Base-by-base conservation (phyloP, 345 rosid species). In the Camelina laxa region DNA sequence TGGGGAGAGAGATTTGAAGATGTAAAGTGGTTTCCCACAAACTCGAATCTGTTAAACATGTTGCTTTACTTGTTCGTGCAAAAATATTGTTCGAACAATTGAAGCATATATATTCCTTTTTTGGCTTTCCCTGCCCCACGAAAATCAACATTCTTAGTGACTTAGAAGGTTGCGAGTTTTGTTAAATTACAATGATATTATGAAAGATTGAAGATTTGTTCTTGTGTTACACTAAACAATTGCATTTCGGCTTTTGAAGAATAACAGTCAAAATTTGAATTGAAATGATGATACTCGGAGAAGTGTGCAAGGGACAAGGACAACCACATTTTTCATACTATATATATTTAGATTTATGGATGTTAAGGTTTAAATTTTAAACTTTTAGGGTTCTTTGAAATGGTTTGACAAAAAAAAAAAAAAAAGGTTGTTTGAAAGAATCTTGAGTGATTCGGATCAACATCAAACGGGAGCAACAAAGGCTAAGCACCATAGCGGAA, bases 21-120 rank as follows among this genome's bases (percentile, higher is more conserved):
- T 71, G 72, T 77, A 64, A 70, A 62, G 45, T 70, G 80, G 27
- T 63, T 47, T 24, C 58, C n/a, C 65, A 57, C 72, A 48, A 47
- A 74, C 66, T 57, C 44, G 66, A 56, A 45, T 58, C 22, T 74
- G 60, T 57, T 47, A 47, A 47, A n/a, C 20, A 16, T 47, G 19
- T 16, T 47, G 51, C 20, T n/a, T 64, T 31, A 39, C 19, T 41
- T 69, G 73, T 55, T 68, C 62, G 51, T 53, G 16, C 17, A 60
- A 71, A 48, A 36, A 54, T 54, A 2, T 62, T 70, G 66, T 64
- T 76, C 72, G 72, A 70, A 64, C 75, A 47, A 64, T 55, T 36
- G 54, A 69, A 44, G 55, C 30, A 17, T 56, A 53, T 69, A n/a
- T 50, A 50, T 49, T 38, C 70, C 47, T 44, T 63, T n/a, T 63